A percentile compares a stretch with the other conserved stretches of the same genome.
phyloP scores from a whole-genome alignment of 306 rosid species.

The Cicer judaicum region DNA sequence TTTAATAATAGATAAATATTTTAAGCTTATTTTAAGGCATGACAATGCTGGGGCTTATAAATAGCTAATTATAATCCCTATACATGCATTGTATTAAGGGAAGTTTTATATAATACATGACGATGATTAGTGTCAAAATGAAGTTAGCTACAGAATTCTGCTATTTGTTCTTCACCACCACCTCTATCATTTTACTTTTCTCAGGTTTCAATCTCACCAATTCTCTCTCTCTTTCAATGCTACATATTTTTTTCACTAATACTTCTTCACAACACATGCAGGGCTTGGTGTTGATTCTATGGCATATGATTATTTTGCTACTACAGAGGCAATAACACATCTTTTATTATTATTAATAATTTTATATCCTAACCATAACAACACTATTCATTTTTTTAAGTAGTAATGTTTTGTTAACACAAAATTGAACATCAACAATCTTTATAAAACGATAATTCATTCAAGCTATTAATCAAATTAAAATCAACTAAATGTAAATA shows the following conservation, averaged over 20 bases:
- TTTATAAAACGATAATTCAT: not conserved
- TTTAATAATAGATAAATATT: too few relatives aligned
- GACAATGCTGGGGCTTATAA: constrained; percentile 5
- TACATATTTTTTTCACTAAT: not conserved
- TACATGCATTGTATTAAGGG: not conserved
- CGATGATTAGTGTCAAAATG: constrained; percentile 48
- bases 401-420: too few relatives aligned
- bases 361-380: not conserved
- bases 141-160: constrained; percentile 44
- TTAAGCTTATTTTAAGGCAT: too few relatives aligned
- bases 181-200: constrained; percentile 45
- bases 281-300: constrained; percentile 54
- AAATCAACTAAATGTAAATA: not conserved
- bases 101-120: not conserved
- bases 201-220: constrained; percentile 57
- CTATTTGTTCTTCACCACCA: constrained; percentile 42
- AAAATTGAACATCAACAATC: too few relatives aligned
- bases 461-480: not conserved
- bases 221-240: constrained; percentile 26
- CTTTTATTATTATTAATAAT: not conserved
- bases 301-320: constrained; percentile 66
- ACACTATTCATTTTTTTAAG: not conserved
- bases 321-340: constrained; percentile 60
- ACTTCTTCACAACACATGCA: constrained; percentile 47
- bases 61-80: not conserved